Base-by-base conservation (phyloP, 78 protist species). In the Dictyostelium firmibasis region DNA sequence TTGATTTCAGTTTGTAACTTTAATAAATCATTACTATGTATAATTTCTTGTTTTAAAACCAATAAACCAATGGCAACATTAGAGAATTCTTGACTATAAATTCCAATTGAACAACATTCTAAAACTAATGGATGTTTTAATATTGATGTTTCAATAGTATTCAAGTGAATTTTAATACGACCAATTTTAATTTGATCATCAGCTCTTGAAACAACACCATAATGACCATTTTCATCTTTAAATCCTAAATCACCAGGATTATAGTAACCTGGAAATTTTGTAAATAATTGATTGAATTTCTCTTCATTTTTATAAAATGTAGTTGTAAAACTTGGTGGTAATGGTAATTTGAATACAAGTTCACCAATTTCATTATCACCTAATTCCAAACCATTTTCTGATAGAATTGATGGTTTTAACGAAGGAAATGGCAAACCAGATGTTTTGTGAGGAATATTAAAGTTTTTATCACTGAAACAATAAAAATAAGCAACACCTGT, bases 231-330 rank as follows among this genome's bases (percentile, higher is more conserved):
- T 23, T 79, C 89, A 41, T 72, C 87, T 33, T 29, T 16, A 64
- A 18, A 38, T 1, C 96, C 98, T 25, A 97, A 92, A 74, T 98
- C 98, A 31, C 98, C 98, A 7, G 98, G 85, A 10, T 23, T 7
- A 62, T 78, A 97, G 29, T 76, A 96, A 72, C 97, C 98, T 7
- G 84, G 18, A 6, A 10, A 33, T 16, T 72, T 20, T 9, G 0
- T 0, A 72, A 72, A 72, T 98, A 98, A 7, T 44, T 87, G 70
- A 25, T 27, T 75, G 33, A 33, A 96, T 27, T 84, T 75, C 6
- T 93, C 94, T 13, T 91, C 31, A 33, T 95, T 74, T 3, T 75
- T 62, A 92, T 85, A 97, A 27, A 97, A 62, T 16, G 81, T 64
- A 29, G 47, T 60, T 10, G 91, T n/a, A n/a, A n/a, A n/a, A n/a